These are phyloP conservation scores for Coemansia sp. DNA, from an alignment of 192 early-diverging fungal genomes.

Conservation along the genomic window DNA sequence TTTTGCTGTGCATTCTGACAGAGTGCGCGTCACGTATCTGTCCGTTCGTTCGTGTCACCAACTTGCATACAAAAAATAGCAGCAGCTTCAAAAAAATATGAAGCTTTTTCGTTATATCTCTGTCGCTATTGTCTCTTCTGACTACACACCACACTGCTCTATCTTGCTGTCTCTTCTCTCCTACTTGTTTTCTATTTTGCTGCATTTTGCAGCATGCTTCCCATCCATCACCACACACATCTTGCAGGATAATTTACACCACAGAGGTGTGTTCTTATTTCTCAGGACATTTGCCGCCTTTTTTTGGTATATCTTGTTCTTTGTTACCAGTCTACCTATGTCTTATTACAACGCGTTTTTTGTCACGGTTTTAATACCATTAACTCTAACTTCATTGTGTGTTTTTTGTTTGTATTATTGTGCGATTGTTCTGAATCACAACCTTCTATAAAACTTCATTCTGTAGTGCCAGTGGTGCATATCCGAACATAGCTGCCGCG, in stretches of 20 bases:
- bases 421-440: slow-evolving; percentile 7
- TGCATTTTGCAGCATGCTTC: background rate
- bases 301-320: background rate
- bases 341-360: slow-evolving; percentile 2
- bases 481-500: slow-evolving; percentile 2
- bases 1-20: slow-evolving; percentile 8
- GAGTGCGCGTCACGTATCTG: background rate
- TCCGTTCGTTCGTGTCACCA: background rate
- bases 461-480: slow-evolving; percentile 1
- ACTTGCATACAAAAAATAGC: background rate
- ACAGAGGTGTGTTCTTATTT: background rate
- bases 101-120: background rate
- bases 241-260: background rate
- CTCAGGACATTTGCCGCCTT: background rate
- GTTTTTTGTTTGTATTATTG: slow-evolving; percentile 12
- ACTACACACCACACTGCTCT: background rate
- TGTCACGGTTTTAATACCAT: slow-evolving; percentile 8
- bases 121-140: background rate
- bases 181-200: background rate
- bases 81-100: background rate
- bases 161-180: background rate
- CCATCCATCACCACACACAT: background rate
- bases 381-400: slow-evolving; percentile 12
- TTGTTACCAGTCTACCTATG: background rate
- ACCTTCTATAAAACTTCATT: background rate